phyloP scores from a whole-genome alignment of 2,329 filamentous ascomycete genomes.

The Neonectria hederae region DNA sequence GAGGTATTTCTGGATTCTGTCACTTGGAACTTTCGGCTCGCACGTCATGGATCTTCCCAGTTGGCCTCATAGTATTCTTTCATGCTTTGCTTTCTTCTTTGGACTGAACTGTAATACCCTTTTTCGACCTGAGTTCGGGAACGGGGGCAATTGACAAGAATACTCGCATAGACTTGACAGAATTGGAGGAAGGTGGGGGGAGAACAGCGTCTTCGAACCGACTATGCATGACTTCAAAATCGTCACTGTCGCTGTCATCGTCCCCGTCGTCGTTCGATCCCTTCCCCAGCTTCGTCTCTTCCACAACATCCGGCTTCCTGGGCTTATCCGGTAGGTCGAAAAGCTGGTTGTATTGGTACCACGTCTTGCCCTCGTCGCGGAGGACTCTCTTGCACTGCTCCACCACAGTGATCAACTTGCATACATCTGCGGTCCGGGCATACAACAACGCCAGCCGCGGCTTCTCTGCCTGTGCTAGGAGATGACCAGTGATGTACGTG shows the following conservation, averaged over 20 bases:
- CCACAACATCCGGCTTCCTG: slow-evolving; percentile 49
- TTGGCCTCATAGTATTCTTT: slow-evolving; percentile 2
- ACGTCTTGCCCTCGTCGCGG: slow-evolving; percentile 55
- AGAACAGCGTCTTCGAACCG: slow-evolving; percentile 64
- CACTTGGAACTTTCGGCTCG: slow-evolving; percentile 1
- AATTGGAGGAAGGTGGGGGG: slow-evolving; percentile 55
- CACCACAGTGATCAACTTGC: slow-evolving; percentile 74
- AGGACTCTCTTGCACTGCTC: slow-evolving; percentile 72
- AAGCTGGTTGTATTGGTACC: slow-evolving; percentile 67
- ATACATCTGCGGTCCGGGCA: slow-evolving; percentile 60
- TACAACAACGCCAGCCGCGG: slow-evolving; percentile 58
- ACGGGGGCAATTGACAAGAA: slow-evolving; percentile 66
- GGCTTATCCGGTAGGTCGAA: slow-evolving; percentile 56
- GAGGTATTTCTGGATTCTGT: not conserved
- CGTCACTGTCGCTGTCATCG: slow-evolving; percentile 48
- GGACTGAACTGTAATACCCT: slow-evolving; percentile 59
- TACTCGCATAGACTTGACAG: slow-evolving; percentile 65
- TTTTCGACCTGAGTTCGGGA: slow-evolving; percentile 62
- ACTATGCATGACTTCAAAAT: slow-evolving; percentile 67
- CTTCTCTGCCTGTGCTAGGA: slow-evolving; percentile 45
- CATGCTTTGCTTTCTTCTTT: slow-evolving; percentile 46
- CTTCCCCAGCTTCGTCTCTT: slow-evolving; percentile 54
- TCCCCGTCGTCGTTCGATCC: slow-evolving; percentile 36
- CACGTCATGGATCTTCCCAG: not conserved
- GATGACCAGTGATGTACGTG: slow-evolving; percentile 54